A percentile compares a stretch with the other conserved stretches of the same genome.
Conservation (phyloP, 192 early-diverging fungal species). For the Entophlyctis luteolus region DNA sequence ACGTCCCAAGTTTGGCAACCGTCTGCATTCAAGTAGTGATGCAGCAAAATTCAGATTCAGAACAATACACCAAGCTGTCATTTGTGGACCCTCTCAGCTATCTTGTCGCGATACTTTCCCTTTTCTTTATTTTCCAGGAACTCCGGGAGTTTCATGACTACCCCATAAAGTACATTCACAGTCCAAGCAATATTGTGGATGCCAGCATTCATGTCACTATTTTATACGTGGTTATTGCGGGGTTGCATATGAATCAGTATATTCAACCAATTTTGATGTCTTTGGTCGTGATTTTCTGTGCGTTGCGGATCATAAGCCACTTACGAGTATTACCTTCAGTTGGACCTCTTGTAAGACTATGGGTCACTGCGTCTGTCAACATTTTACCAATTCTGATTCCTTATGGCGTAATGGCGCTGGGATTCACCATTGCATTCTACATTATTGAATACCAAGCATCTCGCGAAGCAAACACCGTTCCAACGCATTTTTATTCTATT, state of each 20-base stretch:
- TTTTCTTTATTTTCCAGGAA: constrained; percentile 39
- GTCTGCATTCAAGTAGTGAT: constrained; percentile 11
- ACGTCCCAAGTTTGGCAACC: constrained; percentile 8
- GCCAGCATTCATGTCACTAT: constrained; percentile 31
- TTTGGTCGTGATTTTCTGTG: constrained; percentile 35
- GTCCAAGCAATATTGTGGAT: constrained; percentile 35
- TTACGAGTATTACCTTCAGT: constrained; percentile 42
- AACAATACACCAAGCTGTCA: background rate
- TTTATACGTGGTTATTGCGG: constrained; percentile 30
- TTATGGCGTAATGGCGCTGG: constrained; percentile 30
- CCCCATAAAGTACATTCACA: constrained; percentile 32
- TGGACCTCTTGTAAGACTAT: constrained; percentile 39
- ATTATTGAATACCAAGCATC: constrained; percentile 30
- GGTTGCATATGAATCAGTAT: constrained; percentile 10
- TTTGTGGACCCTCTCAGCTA: constrained; percentile 19
- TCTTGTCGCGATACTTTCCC: constrained; percentile 22
- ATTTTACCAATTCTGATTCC: constrained; percentile 45
- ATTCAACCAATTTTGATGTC: constrained; percentile 38
- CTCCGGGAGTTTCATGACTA: constrained; percentile 36
- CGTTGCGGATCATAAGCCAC: constrained; percentile 33
- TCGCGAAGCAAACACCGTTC: background rate
- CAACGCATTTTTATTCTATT: constrained; percentile 30
- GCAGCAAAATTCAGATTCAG: background rate
- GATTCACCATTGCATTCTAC: constrained; percentile 39
- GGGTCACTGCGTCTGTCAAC: constrained; percentile 35